phyloP scores from a whole-genome alignment of 805 yeast species.

The Zygosaccharomyces bailii region DNA sequence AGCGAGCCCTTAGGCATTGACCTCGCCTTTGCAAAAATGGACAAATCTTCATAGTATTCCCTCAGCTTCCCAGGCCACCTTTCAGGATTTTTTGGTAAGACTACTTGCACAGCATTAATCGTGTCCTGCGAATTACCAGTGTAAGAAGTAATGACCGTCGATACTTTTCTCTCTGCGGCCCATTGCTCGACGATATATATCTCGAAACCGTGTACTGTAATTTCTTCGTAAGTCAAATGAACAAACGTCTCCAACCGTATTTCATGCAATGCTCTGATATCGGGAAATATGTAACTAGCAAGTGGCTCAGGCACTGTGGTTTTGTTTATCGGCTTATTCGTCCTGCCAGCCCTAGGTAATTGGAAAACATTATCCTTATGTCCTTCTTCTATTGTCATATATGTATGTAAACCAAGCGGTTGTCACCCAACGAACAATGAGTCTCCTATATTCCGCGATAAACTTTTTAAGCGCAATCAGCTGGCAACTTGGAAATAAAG shows the following conservation, averaged over 20 bases:
- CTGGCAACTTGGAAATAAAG: not conserved
- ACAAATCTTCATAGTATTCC: constrained; percentile 61
- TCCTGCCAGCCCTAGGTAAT: constrained; percentile 5
- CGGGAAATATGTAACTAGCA: constrained; percentile 48
- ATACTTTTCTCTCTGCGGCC: constrained; percentile 68
- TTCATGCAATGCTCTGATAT: constrained; percentile 50
- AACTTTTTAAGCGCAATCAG: not conserved
- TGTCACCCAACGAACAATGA: not conserved
- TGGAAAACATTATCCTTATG: constrained; percentile 4
- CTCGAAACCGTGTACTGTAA: constrained; percentile 71
- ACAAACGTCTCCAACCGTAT: constrained; percentile 42
- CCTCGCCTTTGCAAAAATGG: constrained; percentile 65
- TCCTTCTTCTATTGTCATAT: constrained; percentile 3
- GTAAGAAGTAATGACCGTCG: constrained; percentile 70
- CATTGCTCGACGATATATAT: constrained; percentile 93
- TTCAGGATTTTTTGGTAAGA: constrained; percentile 39
- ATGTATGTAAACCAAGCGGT: not conserved
- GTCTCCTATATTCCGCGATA: not conserved
- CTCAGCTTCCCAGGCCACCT: constrained; percentile 44
- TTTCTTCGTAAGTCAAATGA: constrained; percentile 43
- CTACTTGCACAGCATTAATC: constrained; percentile 58
- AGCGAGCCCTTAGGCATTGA: constrained; percentile 56
- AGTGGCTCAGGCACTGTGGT: constrained; percentile 12
- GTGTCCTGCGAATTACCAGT: constrained; percentile 77
- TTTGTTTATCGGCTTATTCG: constrained; percentile 6